These are phyloP conservation scores for Diaporthe batatas DNA, from an alignment of 2,329 filamentous ascomycete species.

Conservation along the genomic window DNA sequence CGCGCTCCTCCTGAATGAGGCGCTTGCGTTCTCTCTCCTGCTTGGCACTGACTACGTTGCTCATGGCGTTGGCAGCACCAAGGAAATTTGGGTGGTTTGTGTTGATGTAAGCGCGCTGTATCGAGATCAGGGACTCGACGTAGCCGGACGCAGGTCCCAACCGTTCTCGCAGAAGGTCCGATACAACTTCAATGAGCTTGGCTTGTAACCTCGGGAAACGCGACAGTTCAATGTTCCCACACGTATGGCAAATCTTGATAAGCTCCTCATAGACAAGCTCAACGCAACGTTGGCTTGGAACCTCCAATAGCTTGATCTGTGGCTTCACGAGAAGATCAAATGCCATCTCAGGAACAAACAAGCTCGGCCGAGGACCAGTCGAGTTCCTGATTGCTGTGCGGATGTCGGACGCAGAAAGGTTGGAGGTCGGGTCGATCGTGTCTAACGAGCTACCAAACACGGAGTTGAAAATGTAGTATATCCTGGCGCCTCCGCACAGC, in stretches of 20 bases:
- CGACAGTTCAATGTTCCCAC: slow-evolving; percentile 92
- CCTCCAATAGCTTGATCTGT: slow-evolving; percentile 96
- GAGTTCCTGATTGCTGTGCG: slow-evolving; percentile 98
- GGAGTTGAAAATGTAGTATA: slow-evolving; percentile 99
- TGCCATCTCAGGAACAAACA: slow-evolving; percentile 97
- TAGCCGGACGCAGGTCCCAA: slow-evolving; percentile 91
- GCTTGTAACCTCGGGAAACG: slow-evolving; percentile 93
- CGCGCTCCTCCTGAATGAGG: slow-evolving; percentile 84
- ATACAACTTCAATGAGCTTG: slow-evolving; percentile 98
- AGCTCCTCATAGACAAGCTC: slow-evolving; percentile 98
- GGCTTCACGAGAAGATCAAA: slow-evolving; percentile 98
- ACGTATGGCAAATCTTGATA: slow-evolving; percentile 99
- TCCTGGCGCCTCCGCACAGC: slow-evolving; percentile 91
- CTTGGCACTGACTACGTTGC: slow-evolving; percentile 92
- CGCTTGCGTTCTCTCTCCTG: slow-evolving; percentile 92
- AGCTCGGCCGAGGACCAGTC: slow-evolving; percentile 91
- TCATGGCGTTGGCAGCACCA: slow-evolving; percentile 96
- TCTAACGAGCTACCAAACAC: slow-evolving; percentile 98
- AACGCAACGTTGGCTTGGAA: slow-evolving; percentile 95
- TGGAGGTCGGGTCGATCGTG: slow-evolving; percentile 94
- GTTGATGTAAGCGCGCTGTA: slow-evolving; percentile 98
- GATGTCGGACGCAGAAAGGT: slow-evolving; percentile 94
- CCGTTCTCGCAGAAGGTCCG: slow-evolving; percentile 91
- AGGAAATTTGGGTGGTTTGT: slow-evolving; percentile 99
- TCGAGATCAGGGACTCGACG: slow-evolving; percentile 96